These are phyloP conservation scores for Athelia sp. DNA, from an alignment of 1,284 basidiomycete genomes.

Conservation along the genomic window DNA sequence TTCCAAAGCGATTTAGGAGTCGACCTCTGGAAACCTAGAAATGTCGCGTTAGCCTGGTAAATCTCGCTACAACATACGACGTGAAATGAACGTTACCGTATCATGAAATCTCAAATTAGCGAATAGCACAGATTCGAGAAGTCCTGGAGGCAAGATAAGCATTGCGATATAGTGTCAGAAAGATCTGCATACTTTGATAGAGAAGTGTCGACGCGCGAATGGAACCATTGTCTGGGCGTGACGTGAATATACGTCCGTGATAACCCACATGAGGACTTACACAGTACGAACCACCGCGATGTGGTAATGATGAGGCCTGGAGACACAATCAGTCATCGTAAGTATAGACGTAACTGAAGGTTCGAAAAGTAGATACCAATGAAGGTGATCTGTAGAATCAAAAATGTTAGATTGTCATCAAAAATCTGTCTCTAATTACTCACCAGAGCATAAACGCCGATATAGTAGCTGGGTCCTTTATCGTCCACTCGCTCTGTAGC, in stretches of 20 bases:
- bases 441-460: constrained; percentile 37
- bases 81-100: too few relatives aligned
- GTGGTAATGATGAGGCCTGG: constrained; percentile 63
- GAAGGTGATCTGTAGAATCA: neutral
- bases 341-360: neutral
- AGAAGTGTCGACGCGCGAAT: constrained; percentile 67
- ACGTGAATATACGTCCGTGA: constrained; percentile 3
- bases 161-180: neutral
- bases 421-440: too few relatives aligned
- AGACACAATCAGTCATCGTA: neutral
- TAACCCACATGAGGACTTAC: constrained; percentile 29
- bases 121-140: constrained; percentile 84
- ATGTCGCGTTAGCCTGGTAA: too few relatives aligned
- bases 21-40: constrained; percentile 84
- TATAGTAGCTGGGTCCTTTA: constrained; percentile 66
- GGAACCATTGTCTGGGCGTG: constrained; percentile 52
- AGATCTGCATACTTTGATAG: constrained; percentile 53
- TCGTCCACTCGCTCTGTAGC: constrained; percentile 28
- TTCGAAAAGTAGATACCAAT: neutral
- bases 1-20: constrained; percentile 86
- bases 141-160: constrained; percentile 32
- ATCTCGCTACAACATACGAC: too few relatives aligned
- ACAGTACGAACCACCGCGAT: constrained; percentile 62
- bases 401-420: too few relatives aligned
- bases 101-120: constrained; percentile 94